phyloP scores from a whole-genome alignment of 768 basidiomycete genomes.

The Termitomyces sp. region DNA sequence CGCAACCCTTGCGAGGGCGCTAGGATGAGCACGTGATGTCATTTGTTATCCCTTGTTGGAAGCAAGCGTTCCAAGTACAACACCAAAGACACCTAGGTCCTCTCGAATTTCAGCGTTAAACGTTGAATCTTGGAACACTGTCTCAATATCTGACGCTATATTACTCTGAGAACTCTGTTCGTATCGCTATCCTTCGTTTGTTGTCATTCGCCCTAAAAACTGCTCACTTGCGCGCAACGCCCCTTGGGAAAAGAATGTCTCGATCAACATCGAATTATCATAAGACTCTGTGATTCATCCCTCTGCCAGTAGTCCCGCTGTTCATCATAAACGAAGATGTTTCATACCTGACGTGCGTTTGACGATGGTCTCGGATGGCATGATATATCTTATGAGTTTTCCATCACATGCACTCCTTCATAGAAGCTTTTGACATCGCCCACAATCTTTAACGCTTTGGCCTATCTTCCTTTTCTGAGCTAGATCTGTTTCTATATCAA shows the following conservation, averaged over 20 bases:
- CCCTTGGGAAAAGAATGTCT: neutral
- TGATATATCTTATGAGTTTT: neutral
- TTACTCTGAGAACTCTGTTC: too few species aligned
- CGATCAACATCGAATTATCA: neutral
- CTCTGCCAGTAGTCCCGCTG: neutral
- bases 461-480: neutral
- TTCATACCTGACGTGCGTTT: neutral
- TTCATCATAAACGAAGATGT: neutral
- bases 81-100: neutral
- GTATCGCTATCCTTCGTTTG: neutral
- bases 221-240: neutral
- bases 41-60: neutral
- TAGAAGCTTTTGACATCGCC: neutral
- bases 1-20: too few species aligned
- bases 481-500: neutral
- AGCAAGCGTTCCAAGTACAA: too few species aligned
- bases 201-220: neutral
- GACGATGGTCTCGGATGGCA: neutral
- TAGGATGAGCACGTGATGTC: conserved; percentile 5
- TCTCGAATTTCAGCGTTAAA: neutral
- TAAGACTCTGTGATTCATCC: neutral
- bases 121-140: neutral
- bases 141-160: neutral
- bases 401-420: neutral
- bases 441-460: neutral